A percentile compares a stretch with the other conserved stretches of the same genome.
phyloP scores from a whole-genome alignment of 768 basidiomycete genomes.

The Boletus rubroflammeus region DNA sequence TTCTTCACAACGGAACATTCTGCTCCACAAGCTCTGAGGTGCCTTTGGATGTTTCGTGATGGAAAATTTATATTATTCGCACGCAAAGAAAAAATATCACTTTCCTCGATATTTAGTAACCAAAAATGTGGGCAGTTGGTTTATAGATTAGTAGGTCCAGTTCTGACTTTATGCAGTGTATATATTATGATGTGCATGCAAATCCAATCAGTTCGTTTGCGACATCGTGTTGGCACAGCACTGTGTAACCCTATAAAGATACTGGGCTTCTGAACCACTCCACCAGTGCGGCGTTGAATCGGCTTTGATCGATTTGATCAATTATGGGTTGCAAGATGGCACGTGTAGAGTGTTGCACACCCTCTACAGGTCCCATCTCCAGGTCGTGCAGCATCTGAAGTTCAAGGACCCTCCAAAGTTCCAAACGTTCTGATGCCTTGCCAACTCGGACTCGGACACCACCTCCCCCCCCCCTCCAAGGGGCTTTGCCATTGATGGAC shows the following conservation, averaged over 20 bases:
- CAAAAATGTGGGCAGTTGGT: too few relatives aligned
- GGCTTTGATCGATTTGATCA: slow-evolving; percentile 15
- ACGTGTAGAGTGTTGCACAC: not conserved
- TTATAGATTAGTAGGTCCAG: too few relatives aligned
- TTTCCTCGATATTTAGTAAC: too few relatives aligned
- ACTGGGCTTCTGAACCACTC: not conserved
- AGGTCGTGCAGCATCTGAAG: not conserved
- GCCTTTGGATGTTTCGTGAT: too few relatives aligned
- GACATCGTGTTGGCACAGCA: not conserved
- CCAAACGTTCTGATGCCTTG: not conserved
- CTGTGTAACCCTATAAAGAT: not conserved
- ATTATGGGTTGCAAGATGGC: slow-evolving; percentile 13
- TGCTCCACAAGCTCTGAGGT: too few relatives aligned
- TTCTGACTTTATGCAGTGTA: too few relatives aligned
- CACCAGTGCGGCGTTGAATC: slow-evolving; percentile 11
- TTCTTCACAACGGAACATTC: too few relatives aligned
- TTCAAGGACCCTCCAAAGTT: slow-evolving; percentile 10
- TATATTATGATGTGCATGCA: too few relatives aligned
- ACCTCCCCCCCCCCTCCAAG: not conserved
- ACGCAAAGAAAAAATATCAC: too few relatives aligned
- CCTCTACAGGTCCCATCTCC: slow-evolving; percentile 1
- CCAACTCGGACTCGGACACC: not conserved
- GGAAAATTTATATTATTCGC: too few relatives aligned
- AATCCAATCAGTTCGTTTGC: not conserved
- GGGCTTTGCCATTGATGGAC: slow-evolving; percentile 13